Evolutionary conservation across 257 asterid species (phyloP).

Genomic region (Lavandula angustifolia): DNA sequence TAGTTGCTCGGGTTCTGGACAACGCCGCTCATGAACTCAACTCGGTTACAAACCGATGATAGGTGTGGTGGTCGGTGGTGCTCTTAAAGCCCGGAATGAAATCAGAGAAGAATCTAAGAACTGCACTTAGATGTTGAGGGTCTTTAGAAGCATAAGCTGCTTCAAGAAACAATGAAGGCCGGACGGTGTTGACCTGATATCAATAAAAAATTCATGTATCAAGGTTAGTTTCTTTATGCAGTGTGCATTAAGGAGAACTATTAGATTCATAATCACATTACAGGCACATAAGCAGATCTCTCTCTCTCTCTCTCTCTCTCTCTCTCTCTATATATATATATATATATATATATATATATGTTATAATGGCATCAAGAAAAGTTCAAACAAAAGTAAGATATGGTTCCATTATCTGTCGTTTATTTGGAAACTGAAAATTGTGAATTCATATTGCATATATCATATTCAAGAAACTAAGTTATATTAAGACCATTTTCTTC

Average conservation of each 20-base stretch:
- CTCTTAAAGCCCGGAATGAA: conserved; percentile 83
- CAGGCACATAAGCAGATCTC: too few relatives aligned
- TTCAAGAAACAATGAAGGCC: conserved; percentile 84
- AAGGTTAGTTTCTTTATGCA: background rate
- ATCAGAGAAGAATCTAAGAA: conserved; percentile 81
- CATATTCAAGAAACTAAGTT: background rate
- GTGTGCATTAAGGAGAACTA: background rate
- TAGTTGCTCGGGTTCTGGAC: background rate
- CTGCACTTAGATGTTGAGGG: conserved; percentile 80
- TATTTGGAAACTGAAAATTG: background rate
- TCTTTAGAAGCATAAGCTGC: conserved; percentile 80
- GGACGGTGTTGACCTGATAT: conserved; percentile 78
- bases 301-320: too few relatives aligned
- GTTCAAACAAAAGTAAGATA: conserved; percentile 2
- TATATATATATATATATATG: too few relatives aligned
- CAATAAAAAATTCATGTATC: conserved; percentile 11
- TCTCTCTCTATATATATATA: too few relatives aligned
- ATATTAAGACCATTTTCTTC: background rate
- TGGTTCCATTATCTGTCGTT: background rate
- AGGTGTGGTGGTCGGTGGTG: conserved; percentile 61
- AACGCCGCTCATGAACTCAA: conserved; percentile 42
- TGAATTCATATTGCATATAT: background rate
- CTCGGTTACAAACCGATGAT: conserved; percentile 51
- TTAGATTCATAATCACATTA: too few relatives aligned
- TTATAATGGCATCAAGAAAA: too few relatives aligned